Conservation (phyloP, 2,329 filamentous ascomycete genomes). For the Cadophora luteo-olivacea region DNA sequence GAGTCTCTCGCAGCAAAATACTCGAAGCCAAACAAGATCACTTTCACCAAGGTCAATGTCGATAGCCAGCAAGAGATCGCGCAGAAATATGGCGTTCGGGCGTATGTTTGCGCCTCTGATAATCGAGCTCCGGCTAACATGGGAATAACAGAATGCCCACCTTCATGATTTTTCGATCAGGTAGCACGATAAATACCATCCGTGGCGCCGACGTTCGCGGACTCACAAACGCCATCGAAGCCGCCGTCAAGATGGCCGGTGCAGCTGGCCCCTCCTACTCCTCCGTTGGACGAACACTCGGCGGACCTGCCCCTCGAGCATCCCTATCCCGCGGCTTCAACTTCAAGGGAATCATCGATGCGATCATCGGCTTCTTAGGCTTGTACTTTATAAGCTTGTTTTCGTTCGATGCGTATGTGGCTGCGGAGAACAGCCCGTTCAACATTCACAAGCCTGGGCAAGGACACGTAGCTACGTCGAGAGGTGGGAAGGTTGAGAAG, state of each 20-base stretch:
- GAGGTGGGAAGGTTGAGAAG: constrained; percentile 34
- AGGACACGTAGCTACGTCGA: constrained; percentile 31
- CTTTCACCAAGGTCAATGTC: constrained; percentile 92
- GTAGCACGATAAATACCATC: constrained; percentile 75
- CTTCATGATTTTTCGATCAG: constrained; percentile 87
- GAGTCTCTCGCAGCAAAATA: constrained; percentile 82
- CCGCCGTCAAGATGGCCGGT: constrained; percentile 61
- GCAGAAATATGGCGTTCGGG: constrained; percentile 77
- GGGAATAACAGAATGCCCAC: constrained; percentile 73
- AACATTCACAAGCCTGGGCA: constrained; percentile 52
- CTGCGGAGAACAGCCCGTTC: constrained; percentile 65
- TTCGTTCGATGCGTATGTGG: constrained; percentile 67
- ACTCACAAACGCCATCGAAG: constrained; percentile 78
- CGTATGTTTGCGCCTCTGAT: constrained; percentile 54
- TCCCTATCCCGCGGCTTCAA: constrained; percentile 43
- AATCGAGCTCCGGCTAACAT: constrained; percentile 22
- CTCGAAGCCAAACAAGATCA: constrained; percentile 80
- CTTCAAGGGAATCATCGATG: constrained; percentile 54
- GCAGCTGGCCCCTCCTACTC: constrained; percentile 56
- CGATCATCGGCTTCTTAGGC: constrained; percentile 61
- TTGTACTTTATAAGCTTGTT: constrained; percentile 68
- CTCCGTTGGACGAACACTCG: constrained; percentile 63
- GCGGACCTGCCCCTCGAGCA: constrained; percentile 47
- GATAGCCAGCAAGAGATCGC: constrained; percentile 82
- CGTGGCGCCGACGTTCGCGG: constrained; percentile 80